Evolutionary conservation across 225 moss, liverwort and hornwort genomes (phyloP), one percentile per base, ranked within the genome.

Genomic region (Anthoceros angustus): DNA sequence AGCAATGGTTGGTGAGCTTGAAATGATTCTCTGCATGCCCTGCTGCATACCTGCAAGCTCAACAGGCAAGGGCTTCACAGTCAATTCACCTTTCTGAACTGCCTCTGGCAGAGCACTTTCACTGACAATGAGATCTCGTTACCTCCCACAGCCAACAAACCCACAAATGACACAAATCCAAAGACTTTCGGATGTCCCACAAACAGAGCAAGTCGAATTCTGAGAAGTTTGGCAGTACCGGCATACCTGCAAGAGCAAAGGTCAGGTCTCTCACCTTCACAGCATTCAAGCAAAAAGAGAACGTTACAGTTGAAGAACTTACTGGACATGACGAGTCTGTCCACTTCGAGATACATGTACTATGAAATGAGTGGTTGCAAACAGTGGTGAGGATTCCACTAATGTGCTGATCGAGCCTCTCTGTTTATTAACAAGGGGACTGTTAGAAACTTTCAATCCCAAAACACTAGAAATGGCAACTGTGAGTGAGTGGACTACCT

Each of bases 81-180:
- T n/a, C n/a, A n/a, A 39, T 20, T 12, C 39, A 20, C 8, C 24
- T 16, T 26, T 2, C 39, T n/a, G 42, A 73, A 23, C 7, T 42
- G 45, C 70, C 16, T 25, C 18, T 18, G 14, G 26, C 26, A 42
- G 45, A 43, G 25, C 41, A 67, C 20, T 14, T 20, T 14, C 14
- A n/a, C 26, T 26, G 32, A 6, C 3, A 64, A 20, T 64, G 21
- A 14, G 20, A 3, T 26, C 25, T 64, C 15, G 5, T 6, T 66
- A 92, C 92, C 94, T 83, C 62, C 95, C 95, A 78, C 95, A 92
- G 67, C 95, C 92, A 66, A 98, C 89, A 71, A 98, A 92, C 63
- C 95, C 92, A 79, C 95, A 98, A 61, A 98, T 88, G 25, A 98
- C 95, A 62, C 95, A 98, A 23, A 98, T 98, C 95, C 95, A 98